Percentiles rank a stretch among this genome's conserved stretches.
Conservation (phyloP, 352 stramenopile species). For the Blastocystis sp. region DNA sequence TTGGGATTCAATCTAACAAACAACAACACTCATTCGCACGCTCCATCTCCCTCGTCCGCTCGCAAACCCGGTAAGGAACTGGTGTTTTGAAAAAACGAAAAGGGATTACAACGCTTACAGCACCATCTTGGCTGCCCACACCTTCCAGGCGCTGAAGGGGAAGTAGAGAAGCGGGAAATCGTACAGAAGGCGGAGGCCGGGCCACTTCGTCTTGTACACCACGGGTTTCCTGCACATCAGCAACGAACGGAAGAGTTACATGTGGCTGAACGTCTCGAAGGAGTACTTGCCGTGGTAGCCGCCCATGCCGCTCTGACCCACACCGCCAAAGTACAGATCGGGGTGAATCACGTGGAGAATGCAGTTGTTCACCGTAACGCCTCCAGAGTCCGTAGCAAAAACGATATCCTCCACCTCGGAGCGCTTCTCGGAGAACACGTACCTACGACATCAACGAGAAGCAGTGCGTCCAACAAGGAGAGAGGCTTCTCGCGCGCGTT, state of each 20-base stretch:
- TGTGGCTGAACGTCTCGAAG: conserved; percentile 76
- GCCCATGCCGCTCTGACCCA: conserved; percentile 84
- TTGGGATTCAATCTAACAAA: too few species aligned
- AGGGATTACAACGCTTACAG: conserved; percentile 19
- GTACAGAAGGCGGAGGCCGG: conserved; percentile 22
- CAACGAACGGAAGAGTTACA: neutral
- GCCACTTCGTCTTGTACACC: conserved; percentile 70
- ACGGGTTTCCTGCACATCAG: conserved; percentile 6
- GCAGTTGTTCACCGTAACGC: conserved; percentile 77
- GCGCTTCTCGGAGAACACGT: conserved; percentile 82
- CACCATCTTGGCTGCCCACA: conserved; percentile 17
- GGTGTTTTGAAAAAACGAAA: too few species aligned
- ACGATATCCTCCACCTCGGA: conserved; percentile 78
- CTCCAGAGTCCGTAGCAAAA: conserved; percentile 76
- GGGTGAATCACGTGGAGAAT: conserved; percentile 75
- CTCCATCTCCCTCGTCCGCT: too few species aligned
- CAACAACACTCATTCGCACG: too few species aligned
- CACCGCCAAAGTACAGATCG: conserved; percentile 82
- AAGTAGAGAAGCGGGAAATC: conserved; percentile 56
- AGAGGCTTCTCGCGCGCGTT: conserved; percentile 81
- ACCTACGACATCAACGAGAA: conserved; percentile 74
- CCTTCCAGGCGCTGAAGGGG: conserved; percentile 38
- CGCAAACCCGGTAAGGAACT: too few species aligned
- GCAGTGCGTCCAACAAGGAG: conserved; percentile 75
- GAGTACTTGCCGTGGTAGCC: conserved; percentile 82